Percentiles rank a stretch among this genome's conserved stretches.
Evolutionary conservation across 2,329 filamentous ascomycete species (phyloP).

Genomic region (Colletotrichum navitas): DNA sequence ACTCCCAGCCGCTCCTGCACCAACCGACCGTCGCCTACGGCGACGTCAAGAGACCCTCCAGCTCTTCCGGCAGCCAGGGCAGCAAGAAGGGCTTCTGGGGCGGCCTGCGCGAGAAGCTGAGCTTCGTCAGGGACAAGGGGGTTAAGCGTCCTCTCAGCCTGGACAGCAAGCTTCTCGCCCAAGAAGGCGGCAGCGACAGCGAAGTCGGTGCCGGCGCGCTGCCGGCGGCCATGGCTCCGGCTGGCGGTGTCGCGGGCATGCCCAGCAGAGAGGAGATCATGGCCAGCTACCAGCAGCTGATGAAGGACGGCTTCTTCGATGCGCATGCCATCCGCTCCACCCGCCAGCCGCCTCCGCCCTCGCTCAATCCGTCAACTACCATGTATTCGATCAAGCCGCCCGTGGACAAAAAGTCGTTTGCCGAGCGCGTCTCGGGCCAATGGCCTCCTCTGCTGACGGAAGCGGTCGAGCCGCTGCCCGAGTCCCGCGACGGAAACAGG

Average conservation of each 20-base stretch:
- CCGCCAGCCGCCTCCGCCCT: slow-evolving; percentile 56
- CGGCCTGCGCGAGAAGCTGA: slow-evolving; percentile 47
- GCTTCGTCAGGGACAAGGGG: slow-evolving; percentile 43
- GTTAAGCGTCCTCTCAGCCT: slow-evolving; percentile 43
- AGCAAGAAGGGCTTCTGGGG: slow-evolving; percentile 49
- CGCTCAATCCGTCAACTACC: slow-evolving; percentile 35
- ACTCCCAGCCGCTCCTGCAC: slow-evolving; percentile 27
- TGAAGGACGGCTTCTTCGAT: slow-evolving; percentile 70
- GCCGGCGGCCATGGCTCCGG: slow-evolving; percentile 17
- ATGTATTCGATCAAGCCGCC: slow-evolving; percentile 35
- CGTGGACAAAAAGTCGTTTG: slow-evolving; percentile 36
- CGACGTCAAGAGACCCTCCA: slow-evolving; percentile 39
- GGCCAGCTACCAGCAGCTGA: slow-evolving; percentile 68
- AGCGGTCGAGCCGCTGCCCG: slow-evolving; percentile 36
- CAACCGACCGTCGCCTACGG: slow-evolving; percentile 37
- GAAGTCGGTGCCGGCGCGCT: slow-evolving; percentile 7
- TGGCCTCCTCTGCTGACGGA: slow-evolving; percentile 44
- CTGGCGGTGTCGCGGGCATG: slow-evolving; percentile 46
- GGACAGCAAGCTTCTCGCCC: slow-evolving; percentile 40
- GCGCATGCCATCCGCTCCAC: slow-evolving; percentile 70
- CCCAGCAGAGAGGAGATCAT: slow-evolving; percentile 64
- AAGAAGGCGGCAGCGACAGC: slow-evolving; percentile 21
- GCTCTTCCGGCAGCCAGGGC: slow-evolving; percentile 38
- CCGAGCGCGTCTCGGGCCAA: slow-evolving; percentile 40
- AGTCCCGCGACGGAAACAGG: slow-evolving; percentile 63